These are phyloP conservation scores for Argentina anserina DNA, from an alignment of 306 rosid genomes.

Conservation along the genomic window DNA sequence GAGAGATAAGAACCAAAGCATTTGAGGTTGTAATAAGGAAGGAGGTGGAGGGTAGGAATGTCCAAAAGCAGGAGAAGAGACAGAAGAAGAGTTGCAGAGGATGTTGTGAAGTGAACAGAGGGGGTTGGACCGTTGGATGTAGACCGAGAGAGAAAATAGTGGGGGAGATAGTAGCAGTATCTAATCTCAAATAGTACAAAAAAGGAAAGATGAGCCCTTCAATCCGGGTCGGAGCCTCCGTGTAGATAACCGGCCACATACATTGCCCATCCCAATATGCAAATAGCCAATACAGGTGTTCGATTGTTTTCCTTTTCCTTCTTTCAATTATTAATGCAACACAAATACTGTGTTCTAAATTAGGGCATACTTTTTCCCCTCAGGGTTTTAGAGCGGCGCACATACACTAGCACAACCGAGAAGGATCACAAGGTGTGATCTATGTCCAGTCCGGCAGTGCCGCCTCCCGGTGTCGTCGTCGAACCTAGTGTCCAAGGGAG, in stretches of 20 bases:
- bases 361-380: no score
- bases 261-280: not conserved
- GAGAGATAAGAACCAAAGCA: not conserved
- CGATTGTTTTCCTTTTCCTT: no score
- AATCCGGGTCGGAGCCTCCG: not conserved
- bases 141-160: not conserved
- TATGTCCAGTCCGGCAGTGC: no score
- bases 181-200: not conserved
- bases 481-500: no score
- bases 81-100: conserved; percentile 9
- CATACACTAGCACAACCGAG: no score
- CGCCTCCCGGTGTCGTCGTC: no score
- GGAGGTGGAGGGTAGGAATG: not conserved
- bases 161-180: not conserved
- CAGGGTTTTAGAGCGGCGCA: no score
- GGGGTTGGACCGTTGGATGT: not conserved
- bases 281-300: no score
- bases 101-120: not conserved
- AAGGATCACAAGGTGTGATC: no score
- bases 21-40: not conserved
- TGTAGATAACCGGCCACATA: not conserved
- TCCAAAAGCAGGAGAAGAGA: conserved; percentile 1
- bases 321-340: no score
- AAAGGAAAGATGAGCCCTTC: not conserved
- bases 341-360: no score